Evolutionary conservation across 208 protist species (phyloP), one percentile per base, ranked within the genome.

Genomic region (Trypanosoma lewisi): DNA sequence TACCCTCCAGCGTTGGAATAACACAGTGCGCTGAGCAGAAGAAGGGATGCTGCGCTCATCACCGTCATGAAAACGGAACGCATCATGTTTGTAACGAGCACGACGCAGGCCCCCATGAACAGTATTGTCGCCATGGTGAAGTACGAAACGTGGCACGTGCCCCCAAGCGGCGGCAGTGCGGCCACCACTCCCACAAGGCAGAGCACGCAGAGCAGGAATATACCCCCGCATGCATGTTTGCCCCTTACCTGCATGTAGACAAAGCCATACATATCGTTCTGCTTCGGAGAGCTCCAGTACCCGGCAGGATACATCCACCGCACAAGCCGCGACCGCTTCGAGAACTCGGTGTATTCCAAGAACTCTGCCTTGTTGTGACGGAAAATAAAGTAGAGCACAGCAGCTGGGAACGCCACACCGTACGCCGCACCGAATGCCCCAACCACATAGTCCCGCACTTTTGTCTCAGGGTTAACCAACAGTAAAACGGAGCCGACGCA

Each of bases 21-120:
- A 45, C 59, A 64, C 30, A 64, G 30, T 19, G 52, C 19, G 9
- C 19, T 28, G 7, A 64, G 47, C 0, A 53, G 31, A 4, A 31
- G 28, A 55, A 48, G 36, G 27, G 21, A 21, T n/a, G 36, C 2
- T 12, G 56, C 37, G 36, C 50, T 19, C 56, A 64, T 63, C 44
- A 53, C 44, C 11, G 57, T 54, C 30, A 63, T n/a, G 28, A 63
- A 63, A 14, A 51, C 44, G 8, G 57, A 53, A 19, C 57, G 57
- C 41, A 63, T 63, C 57, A 63, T 63, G 41, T 53, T 53, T n/a
- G 57, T 63, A n/a, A 53, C 37, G 2, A 28, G 23, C n/a, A 53
- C 23, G 1, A 63, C 44, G 14, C 5, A 2, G 7, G 57, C 57
- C 2, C 44, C 57, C 27, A 30, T 34, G 28, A 63, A n/a, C 2